phyloP scores from a whole-genome alignment of 495 filamentous ascomycete species.

The Hypoxylon rickii region DNA sequence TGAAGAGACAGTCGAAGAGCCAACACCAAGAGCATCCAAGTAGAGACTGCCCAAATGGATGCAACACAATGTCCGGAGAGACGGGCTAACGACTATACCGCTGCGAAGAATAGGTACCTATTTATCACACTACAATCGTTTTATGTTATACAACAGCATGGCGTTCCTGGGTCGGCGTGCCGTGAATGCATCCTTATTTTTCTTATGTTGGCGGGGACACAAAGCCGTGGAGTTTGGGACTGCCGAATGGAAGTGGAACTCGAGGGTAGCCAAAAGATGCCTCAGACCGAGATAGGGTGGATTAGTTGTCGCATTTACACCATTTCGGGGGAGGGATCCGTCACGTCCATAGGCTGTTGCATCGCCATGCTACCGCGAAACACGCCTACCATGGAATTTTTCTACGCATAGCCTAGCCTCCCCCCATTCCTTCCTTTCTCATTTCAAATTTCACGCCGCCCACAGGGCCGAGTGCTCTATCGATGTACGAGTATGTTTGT shows the following conservation, averaged over 20 bases:
- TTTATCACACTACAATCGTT: slow-evolving; percentile 21
- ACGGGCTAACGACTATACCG: no score
- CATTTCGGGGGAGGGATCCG: slow-evolving; percentile 5
- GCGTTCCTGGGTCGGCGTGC: slow-evolving; percentile 32
- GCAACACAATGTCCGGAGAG: no score
- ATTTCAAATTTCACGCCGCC: not conserved
- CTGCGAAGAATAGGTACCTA: no score
- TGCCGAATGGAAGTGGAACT: slow-evolving; percentile 9
- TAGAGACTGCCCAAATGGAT: slow-evolving; percentile 4
- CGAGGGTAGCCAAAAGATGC: slow-evolving; percentile 12
- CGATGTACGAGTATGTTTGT: slow-evolving; percentile 13
- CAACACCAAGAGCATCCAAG: slow-evolving; percentile 25
- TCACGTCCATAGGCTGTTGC: slow-evolving; percentile 12
- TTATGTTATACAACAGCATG: slow-evolving; percentile 31
- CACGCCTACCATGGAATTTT: no score
- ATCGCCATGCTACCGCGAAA: no score
- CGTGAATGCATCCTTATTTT: slow-evolving; percentile 32
- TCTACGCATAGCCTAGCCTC: no score
- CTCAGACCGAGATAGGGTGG: slow-evolving; percentile 24
- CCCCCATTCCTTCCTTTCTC: slow-evolving; percentile 5
- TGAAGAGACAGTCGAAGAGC: slow-evolving; percentile 23
- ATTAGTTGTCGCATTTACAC: slow-evolving; percentile 32
- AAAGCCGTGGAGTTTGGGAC: slow-evolving; percentile 35
- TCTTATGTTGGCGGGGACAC: slow-evolving; percentile 26
- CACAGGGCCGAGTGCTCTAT: not conserved